Base-by-base conservation (phyloP, 2,329 filamentous ascomycete species). In the Scolecobasidium constrictum region DNA sequence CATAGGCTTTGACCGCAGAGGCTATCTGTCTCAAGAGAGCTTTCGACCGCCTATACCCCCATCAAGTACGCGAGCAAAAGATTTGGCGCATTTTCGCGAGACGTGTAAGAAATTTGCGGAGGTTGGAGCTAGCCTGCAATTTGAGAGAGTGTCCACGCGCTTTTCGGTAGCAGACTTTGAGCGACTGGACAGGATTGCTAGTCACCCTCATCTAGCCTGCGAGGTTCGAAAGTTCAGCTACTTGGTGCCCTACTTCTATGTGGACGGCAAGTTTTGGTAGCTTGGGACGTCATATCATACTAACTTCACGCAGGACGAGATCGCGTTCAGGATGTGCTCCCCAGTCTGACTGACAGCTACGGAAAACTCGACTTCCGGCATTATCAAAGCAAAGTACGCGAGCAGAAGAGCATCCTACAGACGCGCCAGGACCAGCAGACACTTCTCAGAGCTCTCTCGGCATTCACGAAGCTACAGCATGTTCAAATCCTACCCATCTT, bases 401-500 rank as follows among this genome's bases (percentile, higher is more conserved):
- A 75, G 48, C 72, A 75, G 48, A 60, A 60, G 42, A 61, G 65
- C 15, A 66, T 81, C 34, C 58, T 78, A 41, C 56, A 63, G 28
- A 65, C 63, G 3, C 57, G 66, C 39, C 63, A 71, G 47, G 77
- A 81, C 50, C 62, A 68, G 31, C 54, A 57, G 12, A 64, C 74
- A 15, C 58, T 81, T 23, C 71, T 66, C 46, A 66, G 67, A 45
- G 75, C 75, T 15, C 68, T 79, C 47, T 60, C 63, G 23, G 69
- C 71, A 2, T 82, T 83, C 52, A 71, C 67, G 2, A 68, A 69
- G 20, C 65, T 83, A 9, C 74, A 80, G 51, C 73, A 81, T 52
- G 69, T 83, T 40, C 77, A 81, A 47, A 68, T 83, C 12, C 67
- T 83, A 19, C 71, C 75, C 4, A 61, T 81, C 11, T 72, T 77